Conservation (phyloP, 352 stramenopile species). For the Phytophthora litchii region DNA sequence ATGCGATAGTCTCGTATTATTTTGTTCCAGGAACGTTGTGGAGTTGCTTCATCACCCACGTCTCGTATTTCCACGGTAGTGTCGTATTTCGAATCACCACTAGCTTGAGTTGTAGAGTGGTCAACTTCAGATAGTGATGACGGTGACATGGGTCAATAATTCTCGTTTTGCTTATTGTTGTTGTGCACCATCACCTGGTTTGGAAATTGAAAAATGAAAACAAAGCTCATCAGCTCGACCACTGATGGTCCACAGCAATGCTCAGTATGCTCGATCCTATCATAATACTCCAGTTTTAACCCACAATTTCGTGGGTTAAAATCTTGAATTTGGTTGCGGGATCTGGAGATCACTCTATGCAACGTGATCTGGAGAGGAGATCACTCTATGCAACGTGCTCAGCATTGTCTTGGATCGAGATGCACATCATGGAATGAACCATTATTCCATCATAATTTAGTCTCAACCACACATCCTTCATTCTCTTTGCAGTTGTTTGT, state of each 20-base stretch:
- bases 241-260: no score
- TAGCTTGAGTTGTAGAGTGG: not conserved
- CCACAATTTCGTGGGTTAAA: no score
- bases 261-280: no score
- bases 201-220: constrained; percentile 12
- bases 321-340: no score
- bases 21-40: constrained; percentile 4
- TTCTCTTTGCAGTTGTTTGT: constrained; percentile 1
- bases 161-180: not conserved
- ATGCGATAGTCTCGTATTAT: constrained; percentile 41
- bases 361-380: no score
- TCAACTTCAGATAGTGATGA: constrained; percentile 7
- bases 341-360: no score
- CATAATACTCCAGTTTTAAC: no score
- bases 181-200: constrained; percentile 8
- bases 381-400: no score
- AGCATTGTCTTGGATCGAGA: no score
- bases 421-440: no score
- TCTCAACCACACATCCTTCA: not conserved
- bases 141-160: constrained; percentile 18
- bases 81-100: not conserved
- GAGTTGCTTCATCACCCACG: not conserved
- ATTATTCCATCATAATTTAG: no score
- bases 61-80: constrained; percentile 7
- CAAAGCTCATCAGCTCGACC: not conserved